A percentile compares a stretch with the other conserved stretches of the same genome.
These are phyloP conservation scores for Hypoxylon sp. DNA, from an alignment of 2,329 filamentous ascomycete genomes.

Conservation along the genomic window DNA sequence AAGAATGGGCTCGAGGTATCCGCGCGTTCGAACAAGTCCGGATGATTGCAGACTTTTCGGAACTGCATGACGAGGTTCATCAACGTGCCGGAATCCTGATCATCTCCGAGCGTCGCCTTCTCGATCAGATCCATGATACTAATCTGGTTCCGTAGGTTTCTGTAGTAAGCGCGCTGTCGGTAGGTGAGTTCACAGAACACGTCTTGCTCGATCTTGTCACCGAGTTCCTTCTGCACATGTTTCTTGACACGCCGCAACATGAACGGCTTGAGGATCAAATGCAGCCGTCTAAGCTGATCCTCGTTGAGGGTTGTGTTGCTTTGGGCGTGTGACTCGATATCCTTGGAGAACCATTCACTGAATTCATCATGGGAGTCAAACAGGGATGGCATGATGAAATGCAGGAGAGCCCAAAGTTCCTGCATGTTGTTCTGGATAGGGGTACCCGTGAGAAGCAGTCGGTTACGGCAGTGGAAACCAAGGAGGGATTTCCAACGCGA, in stretches of 20 bases:
- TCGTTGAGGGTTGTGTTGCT: constrained; percentile 99
- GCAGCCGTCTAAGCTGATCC: constrained; percentile 92
- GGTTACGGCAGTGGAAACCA: constrained; percentile 93
- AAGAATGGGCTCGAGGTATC: constrained; percentile 89
- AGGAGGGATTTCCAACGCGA: constrained; percentile 96
- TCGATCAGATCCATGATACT: constrained; percentile 99
- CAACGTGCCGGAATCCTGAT: constrained; percentile 91
- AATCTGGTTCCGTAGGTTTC: constrained; percentile 93
- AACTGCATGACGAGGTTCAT: constrained; percentile 99
- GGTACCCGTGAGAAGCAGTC: constrained; percentile 91
- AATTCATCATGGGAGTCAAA: constrained; percentile 96
- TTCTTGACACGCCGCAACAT: constrained; percentile 99
- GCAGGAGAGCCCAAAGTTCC: constrained; percentile 94
- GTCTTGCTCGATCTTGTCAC: constrained; percentile 97
- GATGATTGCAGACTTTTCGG: constrained; percentile 98
- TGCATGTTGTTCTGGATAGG: constrained; percentile 99
- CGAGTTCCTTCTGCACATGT: constrained; percentile 97
- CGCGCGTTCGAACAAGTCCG: constrained; percentile 93
- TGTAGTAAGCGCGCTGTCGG: constrained; percentile 92
- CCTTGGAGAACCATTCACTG: constrained; percentile 93
- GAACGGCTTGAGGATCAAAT: constrained; percentile 99
- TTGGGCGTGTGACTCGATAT: constrained; percentile 97
- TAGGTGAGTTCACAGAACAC: constrained; percentile 98
- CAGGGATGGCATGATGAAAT: constrained; percentile 99
- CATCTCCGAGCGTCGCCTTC: constrained; percentile 92